phyloP scores from a whole-genome alignment of 257 asterid genomes.

The Prunella vulgaris region DNA sequence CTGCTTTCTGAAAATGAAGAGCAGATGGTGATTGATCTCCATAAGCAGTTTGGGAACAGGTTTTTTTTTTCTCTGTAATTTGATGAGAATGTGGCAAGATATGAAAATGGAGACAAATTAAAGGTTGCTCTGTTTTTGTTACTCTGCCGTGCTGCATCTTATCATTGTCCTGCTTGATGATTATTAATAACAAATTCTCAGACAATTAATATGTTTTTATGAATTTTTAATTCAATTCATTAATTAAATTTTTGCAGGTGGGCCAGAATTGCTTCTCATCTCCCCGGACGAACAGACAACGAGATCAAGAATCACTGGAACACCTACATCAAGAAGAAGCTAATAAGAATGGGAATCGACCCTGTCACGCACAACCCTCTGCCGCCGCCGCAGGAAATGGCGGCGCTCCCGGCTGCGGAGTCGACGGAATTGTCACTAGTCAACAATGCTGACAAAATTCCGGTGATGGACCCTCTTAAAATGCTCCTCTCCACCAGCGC shows the following conservation, averaged over 20 bases:
- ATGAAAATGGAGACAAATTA: constrained; percentile 15
- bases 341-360: constrained; percentile 43
- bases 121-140: neutral
- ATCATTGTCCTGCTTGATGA: too few species aligned
- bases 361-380: constrained; percentile 41
- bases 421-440: constrained; percentile 23
- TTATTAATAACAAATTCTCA: too few species aligned
- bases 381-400: constrained; percentile 10
- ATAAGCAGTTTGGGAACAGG: constrained; percentile 91
- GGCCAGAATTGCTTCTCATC: constrained; percentile 40
- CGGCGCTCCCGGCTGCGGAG: neutral
- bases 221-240: neutral
- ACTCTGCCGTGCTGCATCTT: too few species aligned
- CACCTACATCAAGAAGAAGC: constrained; percentile 40
- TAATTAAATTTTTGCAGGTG: constrained; percentile 23
- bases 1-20: constrained; percentile 74
- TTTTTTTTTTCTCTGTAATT: neutral
- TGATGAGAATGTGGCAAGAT: neutral
- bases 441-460: constrained; percentile 61
- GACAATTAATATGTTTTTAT: neutral
- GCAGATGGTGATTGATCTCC: constrained; percentile 85
- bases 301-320: constrained; percentile 48
- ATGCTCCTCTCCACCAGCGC: constrained; percentile 33
- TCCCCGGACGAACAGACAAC: constrained; percentile 44
- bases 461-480: constrained; percentile 58